These are phyloP conservation scores for Colletotrichum tanaceti DNA, from an alignment of 2,329 filamentous ascomycete genomes.

Conservation along the genomic window DNA sequence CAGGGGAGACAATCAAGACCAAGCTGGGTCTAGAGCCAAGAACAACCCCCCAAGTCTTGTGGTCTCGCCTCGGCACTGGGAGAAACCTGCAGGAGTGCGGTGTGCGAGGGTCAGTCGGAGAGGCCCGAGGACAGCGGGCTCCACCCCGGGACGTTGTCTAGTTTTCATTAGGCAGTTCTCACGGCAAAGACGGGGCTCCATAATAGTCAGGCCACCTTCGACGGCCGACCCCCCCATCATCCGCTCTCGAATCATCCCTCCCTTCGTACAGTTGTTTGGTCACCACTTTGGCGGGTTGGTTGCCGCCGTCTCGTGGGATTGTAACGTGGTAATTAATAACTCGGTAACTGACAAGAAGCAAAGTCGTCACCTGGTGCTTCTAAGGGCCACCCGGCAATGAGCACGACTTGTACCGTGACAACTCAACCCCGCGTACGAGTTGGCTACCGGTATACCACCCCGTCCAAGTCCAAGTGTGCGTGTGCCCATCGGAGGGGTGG, in stretches of 20 bases:
- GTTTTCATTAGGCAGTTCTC: slow-evolving; percentile 25
- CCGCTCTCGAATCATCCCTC: slow-evolving; percentile 29
- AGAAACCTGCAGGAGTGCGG: slow-evolving; percentile 2
- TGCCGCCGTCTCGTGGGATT: not conserved
- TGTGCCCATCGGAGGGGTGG: slow-evolving; percentile 17
- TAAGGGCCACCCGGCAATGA: not conserved
- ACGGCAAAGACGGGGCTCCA: slow-evolving; percentile 19
- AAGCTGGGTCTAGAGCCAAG: slow-evolving; percentile 2
- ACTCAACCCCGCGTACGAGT: not conserved
- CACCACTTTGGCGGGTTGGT: not conserved
- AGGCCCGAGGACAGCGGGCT: slow-evolving; percentile 21
- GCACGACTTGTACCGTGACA: slow-evolving; percentile 3
- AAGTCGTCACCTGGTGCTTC: not conserved
- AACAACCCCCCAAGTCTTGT: not conserved
- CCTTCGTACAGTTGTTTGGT: slow-evolving; percentile 19
- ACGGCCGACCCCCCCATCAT: slow-evolving; percentile 25
- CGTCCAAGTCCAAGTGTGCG: slow-evolving; percentile 13
- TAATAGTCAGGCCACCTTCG: slow-evolving; percentile 40
- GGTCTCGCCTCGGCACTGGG: not conserved
- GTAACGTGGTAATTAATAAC: no score
- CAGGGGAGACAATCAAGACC: not conserved
- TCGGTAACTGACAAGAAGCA: not conserved
- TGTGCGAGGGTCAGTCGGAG: slow-evolving; percentile 22
- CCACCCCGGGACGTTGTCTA: slow-evolving; percentile 33
- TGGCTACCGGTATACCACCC: no score